Base-by-base conservation (phyloP, 2,329 filamentous ascomycete genomes). In the Neocucurbitaria cava region DNA sequence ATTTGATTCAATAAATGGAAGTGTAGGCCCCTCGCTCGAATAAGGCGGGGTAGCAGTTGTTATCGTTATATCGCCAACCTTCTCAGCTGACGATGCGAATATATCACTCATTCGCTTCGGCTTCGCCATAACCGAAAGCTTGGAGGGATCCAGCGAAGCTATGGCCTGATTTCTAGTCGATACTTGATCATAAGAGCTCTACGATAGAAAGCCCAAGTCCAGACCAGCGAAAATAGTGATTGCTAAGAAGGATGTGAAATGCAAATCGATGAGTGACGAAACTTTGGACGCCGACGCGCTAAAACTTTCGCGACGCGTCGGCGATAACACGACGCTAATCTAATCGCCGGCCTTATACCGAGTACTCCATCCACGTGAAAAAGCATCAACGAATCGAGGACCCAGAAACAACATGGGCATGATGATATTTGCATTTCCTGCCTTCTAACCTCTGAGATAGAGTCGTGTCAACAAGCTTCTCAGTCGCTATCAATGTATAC, bases 61-160 rank as follows among this genome's bases (percentile, higher is more conserved):
- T 6, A 38, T 30, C 9, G 44, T 49, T 10, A 33, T 52, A 36
- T 41, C 46, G 11, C 42, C 43, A 42, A 52, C 51, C 21, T 54
- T 55, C 40, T 52, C 46, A 7, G 49, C 46, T 5, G 58, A 63
- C 5, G 64, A 63, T 18, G 51, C 46, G 41, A 68, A 62, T 9
- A 68, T 56, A 30, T 66, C 63, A 51, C 56, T 62, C 61, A 65
- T 65, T 23, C 65, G 63, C 18, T 58, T 57, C n/a, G 60, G 17
- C 20, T 58, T 58, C 30, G 63, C 41, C 41, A 43, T 43, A 5
- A 18, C 23, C 17, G 18, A 13, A 26, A 26, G 3, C 10, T 20
- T 9, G 3, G 41, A 20, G 11, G 13, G 28, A 30, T 13, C 8
- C 11, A n/a, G n/a, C 20, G 20, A 26, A 20, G 20, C 39, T 6